Percentiles rank a stretch among this genome's conserved stretches.
phyloP scores from a whole-genome alignment of 768 basidiomycete species.

The Mycena rosella region DNA sequence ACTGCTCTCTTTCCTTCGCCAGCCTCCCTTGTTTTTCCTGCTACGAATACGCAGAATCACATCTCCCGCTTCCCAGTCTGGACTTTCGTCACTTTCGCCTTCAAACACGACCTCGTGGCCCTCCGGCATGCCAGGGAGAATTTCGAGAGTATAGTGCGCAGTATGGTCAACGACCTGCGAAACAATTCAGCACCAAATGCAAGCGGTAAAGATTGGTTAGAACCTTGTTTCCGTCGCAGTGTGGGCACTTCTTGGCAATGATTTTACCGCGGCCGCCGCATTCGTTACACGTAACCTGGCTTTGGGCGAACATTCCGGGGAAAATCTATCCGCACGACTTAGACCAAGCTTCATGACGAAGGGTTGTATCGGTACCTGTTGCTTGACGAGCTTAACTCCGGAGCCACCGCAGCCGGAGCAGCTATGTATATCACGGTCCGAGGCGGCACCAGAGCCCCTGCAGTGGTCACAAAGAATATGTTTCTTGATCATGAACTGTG shows the following conservation, averaged over 20 bases:
- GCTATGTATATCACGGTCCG: constrained; percentile 88
- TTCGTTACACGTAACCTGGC: constrained; percentile 84
- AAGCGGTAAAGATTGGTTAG: neutral
- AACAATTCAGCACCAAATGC: neutral
- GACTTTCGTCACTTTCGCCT: constrained; percentile 96
- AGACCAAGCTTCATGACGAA: neutral
- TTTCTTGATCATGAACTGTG: constrained; percentile 92
- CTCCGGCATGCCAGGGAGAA: constrained; percentile 91
- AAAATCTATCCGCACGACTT: constrained; percentile 66
- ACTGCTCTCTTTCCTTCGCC: constrained; percentile 90
- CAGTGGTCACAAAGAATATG: constrained; percentile 96
- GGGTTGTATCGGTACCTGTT: constrained; percentile 65
- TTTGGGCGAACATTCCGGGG: constrained; percentile 96
- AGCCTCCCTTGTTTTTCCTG: constrained; percentile 81
- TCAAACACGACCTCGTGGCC: constrained; percentile 94
- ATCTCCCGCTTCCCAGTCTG: constrained; percentile 97
- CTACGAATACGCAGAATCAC: constrained; percentile 89
- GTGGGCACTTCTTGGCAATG: constrained; percentile 83
- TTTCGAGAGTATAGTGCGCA: constrained; percentile 87
- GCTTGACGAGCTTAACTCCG: constrained; percentile 87
- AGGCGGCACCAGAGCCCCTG: constrained; percentile 94
- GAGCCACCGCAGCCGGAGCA: constrained; percentile 88
- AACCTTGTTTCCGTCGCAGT: constrained; percentile 82
- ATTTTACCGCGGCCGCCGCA: constrained; percentile 88
- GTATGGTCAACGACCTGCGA: constrained; percentile 76